Base-by-base conservation (phyloP, 192 early-diverging fungal species). In the Cladochytrium replicatum region DNA sequence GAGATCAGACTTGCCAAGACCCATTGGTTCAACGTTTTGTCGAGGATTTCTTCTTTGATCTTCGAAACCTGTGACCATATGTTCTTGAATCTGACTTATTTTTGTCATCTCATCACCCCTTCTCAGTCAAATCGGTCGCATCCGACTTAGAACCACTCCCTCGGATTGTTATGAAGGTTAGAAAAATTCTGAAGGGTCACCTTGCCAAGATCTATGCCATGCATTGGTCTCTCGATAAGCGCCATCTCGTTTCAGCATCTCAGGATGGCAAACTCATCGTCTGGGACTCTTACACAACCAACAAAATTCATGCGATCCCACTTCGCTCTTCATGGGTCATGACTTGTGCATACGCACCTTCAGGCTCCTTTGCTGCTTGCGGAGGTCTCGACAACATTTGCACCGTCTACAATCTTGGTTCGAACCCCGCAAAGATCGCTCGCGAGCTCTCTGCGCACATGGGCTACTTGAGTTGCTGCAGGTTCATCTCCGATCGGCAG, bases 191-290 rank as follows among this genome's bases (percentile, higher is more conserved):
- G 30, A 97, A 97, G 69, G 96, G 96, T 29, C 96, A 99, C 64
- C 63, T 99, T 50, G 93, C 94, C 15, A 99, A 99, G 60, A 95
- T 99, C 45, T 99, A 99, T 64, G 87, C 94, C 11, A 97, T 97
- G 93, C 91, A 99, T 64, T 99, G 95, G 94, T 89, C 89, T 1
- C 79, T 84, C 31, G 94, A 99, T 68, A 93, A 91, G 71, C 80
- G 93, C 41, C 96, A 99, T 59, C 69, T 99, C 3, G 96, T 97
- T 28, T 90, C 86, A 30, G 94, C 94, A 23, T 99, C 96, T 57
- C 96, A 99, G 75, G 96, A 99, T 66, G 94, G 96, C 48, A 99
- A 97, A 67, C 77, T 99, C 32, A 99, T 99, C 49, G 91, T 99
- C 29, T 99, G 96, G 94, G 96, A 99, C 58, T 91, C 92, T 34